Base-by-base conservation (phyloP, 139 green algal genomes). In the Volvox reticuliferus region DNA sequence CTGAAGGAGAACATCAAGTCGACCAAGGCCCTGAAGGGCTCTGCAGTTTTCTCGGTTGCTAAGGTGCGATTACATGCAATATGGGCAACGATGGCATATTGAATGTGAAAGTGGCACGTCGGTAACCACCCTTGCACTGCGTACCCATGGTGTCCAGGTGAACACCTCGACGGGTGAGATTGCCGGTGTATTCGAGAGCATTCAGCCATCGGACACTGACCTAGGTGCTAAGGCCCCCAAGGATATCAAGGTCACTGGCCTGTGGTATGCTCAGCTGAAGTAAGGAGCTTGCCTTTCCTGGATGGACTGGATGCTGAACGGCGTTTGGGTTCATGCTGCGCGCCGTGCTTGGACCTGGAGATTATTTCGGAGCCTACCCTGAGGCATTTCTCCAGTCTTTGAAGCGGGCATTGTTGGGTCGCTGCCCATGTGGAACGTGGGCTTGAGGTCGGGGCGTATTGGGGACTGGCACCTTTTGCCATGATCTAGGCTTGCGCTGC, bases 191-290 rank as follows among this genome's bases (percentile, higher is more conserved):
- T 99, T 99, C 80, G 98, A 99, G 97, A 97, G 92, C 91, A 97
- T 99, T 90, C 98, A 99, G 97, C 98, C 98, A 63, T 99, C 97
- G 35, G 98, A 99, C 95, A 99, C 98, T 82, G 98, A 99, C 92
- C 94, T 99, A 91, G 98, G 98, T 68, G 95, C 98, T 91, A 99
- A 99, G 97, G 95, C 95, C 61, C 98, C 98, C 89, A 99, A 99
- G 97, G 98, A 99, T 83, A 94, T 99, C 21, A 99, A 99, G 97
- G 98, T 99, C 95, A 98, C 97, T 12, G 98, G 98, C 90, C 92
- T 99, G 37, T 99, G 98, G 91, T 95, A 95, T 75, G 93, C 75
- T 24, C 93, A 91, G 73, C 88, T 94, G 65, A 71, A 83, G 50
- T 90, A 90, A 90, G 50, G 71, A 33, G 78, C 78, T 32, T 35